phyloP scores from a whole-genome alignment of 495 filamentous ascomycete genomes.

The Paragyromitra xinjiangensis region DNA sequence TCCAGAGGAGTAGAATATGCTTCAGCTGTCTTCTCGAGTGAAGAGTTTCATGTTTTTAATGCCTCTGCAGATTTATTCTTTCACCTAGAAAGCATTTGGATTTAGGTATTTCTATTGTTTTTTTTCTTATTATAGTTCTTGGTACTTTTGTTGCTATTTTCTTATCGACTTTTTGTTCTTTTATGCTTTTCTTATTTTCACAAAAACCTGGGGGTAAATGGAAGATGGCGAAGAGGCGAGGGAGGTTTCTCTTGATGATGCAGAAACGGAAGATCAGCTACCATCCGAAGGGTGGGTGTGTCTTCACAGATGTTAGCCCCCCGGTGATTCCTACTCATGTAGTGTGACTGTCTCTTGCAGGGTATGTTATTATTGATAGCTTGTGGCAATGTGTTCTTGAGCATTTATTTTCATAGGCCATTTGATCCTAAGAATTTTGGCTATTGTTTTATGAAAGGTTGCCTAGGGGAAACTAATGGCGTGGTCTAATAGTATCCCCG shows the following conservation, averaged over 20 bases:
- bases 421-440: neutral
- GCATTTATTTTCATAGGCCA: conserved; percentile 2
- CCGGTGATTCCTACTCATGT: neutral
- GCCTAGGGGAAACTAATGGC: conserved; percentile 2
- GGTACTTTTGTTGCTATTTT: conserved; percentile 18
- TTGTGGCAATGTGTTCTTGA: conserved; percentile 14
- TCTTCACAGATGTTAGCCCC: conserved; percentile 6
- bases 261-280: neutral
- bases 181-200: conserved; percentile 20
- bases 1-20: conserved; percentile 44
- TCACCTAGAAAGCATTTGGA: conserved; percentile 15
- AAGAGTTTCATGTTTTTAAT: conserved; percentile 24
- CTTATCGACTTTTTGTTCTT: conserved; percentile 7
- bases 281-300: neutral
- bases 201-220: neutral
- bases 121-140: conserved; percentile 15
- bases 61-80: conserved; percentile 19
- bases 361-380: neutral
- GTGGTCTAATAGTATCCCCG: neutral
- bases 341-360: neutral
- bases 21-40: neutral
- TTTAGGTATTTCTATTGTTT: conserved; percentile 13
- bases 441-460: conserved; percentile 29
- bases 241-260: conserved; percentile 18
- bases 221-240: neutral